Base-by-base conservation (phyloP, 2,329 filamentous ascomycete species). In the Alternaria consortialis region DNA sequence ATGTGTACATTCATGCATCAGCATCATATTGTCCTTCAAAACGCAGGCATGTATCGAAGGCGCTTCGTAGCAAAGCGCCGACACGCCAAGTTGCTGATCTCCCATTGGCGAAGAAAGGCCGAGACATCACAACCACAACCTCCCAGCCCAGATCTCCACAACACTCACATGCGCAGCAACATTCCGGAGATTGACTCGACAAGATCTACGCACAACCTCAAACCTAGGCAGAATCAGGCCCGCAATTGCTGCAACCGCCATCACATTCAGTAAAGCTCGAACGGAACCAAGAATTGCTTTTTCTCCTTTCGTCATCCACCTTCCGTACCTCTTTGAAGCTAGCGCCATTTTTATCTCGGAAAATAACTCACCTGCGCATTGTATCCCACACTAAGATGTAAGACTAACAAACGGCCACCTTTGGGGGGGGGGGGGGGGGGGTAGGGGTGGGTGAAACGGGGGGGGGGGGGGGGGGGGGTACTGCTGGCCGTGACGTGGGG, bases 201-300 rank as follows among this genome's bases (percentile, higher is more conserved):
- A 43, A 9, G 34, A 53, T 53, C 7, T 42, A 11, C 13, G 15
- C 25, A 53, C 36, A 43, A 11, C 50, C 25, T 53, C 23, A 13
- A 39, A 53, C 29, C 25, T 12, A 43, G 34, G 39, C 4, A 32
- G 17, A 36, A 29, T 53, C 36, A 40, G 50, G 20, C 13, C 46
- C 46, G 15, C 46, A 50, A 25, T 13, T 50, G 20, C 46, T 50
- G 46, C 32, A 50, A 50, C 32, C 32, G 32, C 46, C 46, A 50
- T 50, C 46, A 25, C 46, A 37, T 36, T 15, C 32, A 50, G 46
- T 50, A 25, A 48, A 37, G 46, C 23, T 50, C 23, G 9, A 25
- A 36, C 20, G 32, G 2, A 23, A 12, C 20, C 46, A 8, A 50
- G 31, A 27, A 34, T 36, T 50, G 32, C 46, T 50, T 50, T 50